A percentile compares a stretch with the other conserved stretches of the same genome.
Conservation (phyloP, 495 filamentous ascomycete genomes). For the Aspergillus coremiiformis region DNA sequence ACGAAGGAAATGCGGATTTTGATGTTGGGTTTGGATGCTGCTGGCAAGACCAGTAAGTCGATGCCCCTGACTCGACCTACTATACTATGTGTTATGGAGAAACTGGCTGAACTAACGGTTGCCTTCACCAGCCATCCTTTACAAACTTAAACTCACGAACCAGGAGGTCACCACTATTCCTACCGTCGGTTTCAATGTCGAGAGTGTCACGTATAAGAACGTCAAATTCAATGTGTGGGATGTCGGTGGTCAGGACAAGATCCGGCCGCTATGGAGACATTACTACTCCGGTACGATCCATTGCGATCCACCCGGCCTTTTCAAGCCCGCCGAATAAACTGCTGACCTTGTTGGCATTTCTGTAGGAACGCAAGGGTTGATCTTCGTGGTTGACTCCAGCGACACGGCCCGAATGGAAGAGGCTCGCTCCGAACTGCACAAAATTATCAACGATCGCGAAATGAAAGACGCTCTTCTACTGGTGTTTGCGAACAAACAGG, state of each 20-base stretch:
- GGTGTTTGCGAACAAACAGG: slow-evolving; percentile 98
- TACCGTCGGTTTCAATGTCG: slow-evolving; percentile 98
- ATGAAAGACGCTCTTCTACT: slow-evolving; percentile 94
- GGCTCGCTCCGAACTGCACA: slow-evolving; percentile 80
- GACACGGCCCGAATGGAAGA: slow-evolving; percentile 84
- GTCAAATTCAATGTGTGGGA: slow-evolving; percentile 99
- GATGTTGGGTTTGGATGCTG: slow-evolving; percentile 96
- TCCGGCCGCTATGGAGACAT: slow-evolving; percentile 93
- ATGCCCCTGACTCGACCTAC: not conserved
- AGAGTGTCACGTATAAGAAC: slow-evolving; percentile 98
- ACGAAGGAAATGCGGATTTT: slow-evolving; percentile 97
- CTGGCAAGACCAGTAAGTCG: slow-evolving; percentile 87
- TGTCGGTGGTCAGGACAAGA: slow-evolving; percentile 99
- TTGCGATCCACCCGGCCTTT: not conserved
- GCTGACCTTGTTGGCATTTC: slow-evolving; percentile 1
- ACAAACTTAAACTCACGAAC: slow-evolving; percentile 92
- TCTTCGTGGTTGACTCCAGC: slow-evolving; percentile 94
- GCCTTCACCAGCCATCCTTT: slow-evolving; percentile 70
- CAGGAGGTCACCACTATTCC: slow-evolving; percentile 99
- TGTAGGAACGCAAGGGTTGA: slow-evolving; percentile 85
- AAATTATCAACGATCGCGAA: slow-evolving; percentile 94
- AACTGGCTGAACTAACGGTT: slow-evolving; percentile 1
- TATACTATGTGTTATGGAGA: slow-evolving; percentile 6
- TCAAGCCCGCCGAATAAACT: not conserved
- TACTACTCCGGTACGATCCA: slow-evolving; percentile 79